A percentile compares a stretch with the other conserved stretches of the same genome.
Evolutionary conservation across 73 alveolate genomes (phyloP).

Genomic region (Loxodes magnus): DNA sequence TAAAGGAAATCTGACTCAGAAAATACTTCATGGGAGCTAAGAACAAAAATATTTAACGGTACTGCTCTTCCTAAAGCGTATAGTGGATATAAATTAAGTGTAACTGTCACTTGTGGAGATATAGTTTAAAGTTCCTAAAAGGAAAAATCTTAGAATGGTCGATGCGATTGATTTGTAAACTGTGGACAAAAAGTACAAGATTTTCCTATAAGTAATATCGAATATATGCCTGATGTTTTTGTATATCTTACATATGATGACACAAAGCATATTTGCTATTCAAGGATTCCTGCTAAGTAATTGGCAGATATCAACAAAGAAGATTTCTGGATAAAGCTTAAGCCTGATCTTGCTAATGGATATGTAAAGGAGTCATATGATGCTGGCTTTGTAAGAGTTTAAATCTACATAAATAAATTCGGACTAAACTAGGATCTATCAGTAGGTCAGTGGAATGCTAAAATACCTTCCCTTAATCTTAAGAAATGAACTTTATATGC

Average conservation of each 20-base stretch:
- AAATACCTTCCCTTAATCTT: conserved; percentile 19
- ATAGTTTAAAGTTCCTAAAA: conserved; percentile 7
- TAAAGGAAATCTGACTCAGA: too few species aligned
- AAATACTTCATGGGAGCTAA: too few species aligned
- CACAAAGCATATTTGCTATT: conserved; percentile 20
- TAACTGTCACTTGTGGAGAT: conserved; percentile 4
- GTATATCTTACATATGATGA: conserved; percentile 30
- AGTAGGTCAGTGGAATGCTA: conserved; percentile 10
- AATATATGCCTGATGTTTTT: conserved; percentile 20
- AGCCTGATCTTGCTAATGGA: conserved; percentile 19
- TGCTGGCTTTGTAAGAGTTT: conserved; percentile 31
- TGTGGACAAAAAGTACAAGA: background rate
- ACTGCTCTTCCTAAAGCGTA: conserved; percentile 7
- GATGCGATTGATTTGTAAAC: conserved; percentile 15
- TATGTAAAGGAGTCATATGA: conserved; percentile 26
- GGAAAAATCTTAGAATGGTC: conserved; percentile 14
- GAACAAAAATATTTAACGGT: conserved; percentile 6
- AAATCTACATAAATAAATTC: conserved; percentile 14
- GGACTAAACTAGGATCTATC: conserved; percentile 11
- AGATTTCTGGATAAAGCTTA: conserved; percentile 15
- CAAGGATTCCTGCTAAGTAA: background rate
- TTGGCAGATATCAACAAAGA: conserved; percentile 24
- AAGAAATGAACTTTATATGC: conserved; percentile 13
- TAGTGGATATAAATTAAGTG: conserved; percentile 1
- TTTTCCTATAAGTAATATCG: conserved; percentile 10